These are phyloP conservation scores for Metschnikowia baotianmanensis DNA, from an alignment of 805 yeast genomes.

Conservation along the genomic window DNA sequence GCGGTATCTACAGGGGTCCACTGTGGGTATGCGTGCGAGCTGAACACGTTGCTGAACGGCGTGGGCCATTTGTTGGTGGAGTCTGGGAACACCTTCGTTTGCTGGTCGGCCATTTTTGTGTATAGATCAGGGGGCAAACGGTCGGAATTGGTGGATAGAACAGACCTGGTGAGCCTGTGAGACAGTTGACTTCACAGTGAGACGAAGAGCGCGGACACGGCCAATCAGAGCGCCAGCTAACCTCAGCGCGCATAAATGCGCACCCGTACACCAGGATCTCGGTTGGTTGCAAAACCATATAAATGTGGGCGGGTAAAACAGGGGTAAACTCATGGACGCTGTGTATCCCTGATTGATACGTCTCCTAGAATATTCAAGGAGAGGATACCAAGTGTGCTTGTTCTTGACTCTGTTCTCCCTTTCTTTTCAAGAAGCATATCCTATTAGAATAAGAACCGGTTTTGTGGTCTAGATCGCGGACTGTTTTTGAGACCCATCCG, in stretches of 20 bases:
- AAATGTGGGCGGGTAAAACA: too few relatives aligned
- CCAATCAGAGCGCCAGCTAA: conserved; percentile 1
- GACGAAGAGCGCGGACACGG: neutral
- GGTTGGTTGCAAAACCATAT: neutral
- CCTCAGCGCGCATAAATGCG: too few relatives aligned
- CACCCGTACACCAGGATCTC: neutral
- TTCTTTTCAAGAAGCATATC: too few relatives aligned
- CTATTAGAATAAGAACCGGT: too few relatives aligned
- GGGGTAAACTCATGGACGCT: too few relatives aligned
- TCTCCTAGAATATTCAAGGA: too few relatives aligned
- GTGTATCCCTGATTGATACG: too few relatives aligned
- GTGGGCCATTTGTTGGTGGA: conserved; percentile 41
- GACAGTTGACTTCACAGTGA: too few relatives aligned
- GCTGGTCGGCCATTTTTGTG: conserved; percentile 25
- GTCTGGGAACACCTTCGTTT: conserved; percentile 28
- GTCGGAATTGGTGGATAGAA: neutral
- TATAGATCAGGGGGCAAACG: neutral
- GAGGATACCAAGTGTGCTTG: too few relatives aligned
- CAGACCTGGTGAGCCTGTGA: neutral
- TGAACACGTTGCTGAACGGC: conserved; percentile 39
- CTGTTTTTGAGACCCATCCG: too few relatives aligned
- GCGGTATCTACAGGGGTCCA: conserved; percentile 58
- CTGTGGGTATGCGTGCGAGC: conserved; percentile 41
- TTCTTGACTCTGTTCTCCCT: too few relatives aligned
- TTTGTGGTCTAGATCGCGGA: too few relatives aligned